Base-by-base conservation (phyloP, 129 eudicot species). In the Flaveria brownii region DNA sequence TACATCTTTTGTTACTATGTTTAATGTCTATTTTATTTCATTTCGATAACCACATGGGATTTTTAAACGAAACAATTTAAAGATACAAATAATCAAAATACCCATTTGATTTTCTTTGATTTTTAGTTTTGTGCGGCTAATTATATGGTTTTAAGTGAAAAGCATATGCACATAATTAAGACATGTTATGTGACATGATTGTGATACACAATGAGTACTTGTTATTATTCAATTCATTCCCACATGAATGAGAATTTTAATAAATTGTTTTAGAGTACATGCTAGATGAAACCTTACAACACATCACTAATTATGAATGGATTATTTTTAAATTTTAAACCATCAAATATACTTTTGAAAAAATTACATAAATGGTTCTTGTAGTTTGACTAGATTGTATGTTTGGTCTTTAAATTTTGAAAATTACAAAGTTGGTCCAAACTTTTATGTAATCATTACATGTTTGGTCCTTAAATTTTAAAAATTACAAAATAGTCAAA, bases 161-260 rank as follows among this genome's bases (percentile, higher is more conserved):
- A 72, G 65, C 77, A 72, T 36, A 36, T 72, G 73, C 50, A 68
- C 25, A 64, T 73, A 64, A 79, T 79, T 41, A 64, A 63, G 73
- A 79, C 74, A 64, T 79, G 83, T 52, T 73, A 59, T 41, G 60
- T 72, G 78, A 41, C 73, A 79, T 79, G 73, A 79, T 79, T 64
- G 67, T 79, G 78, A 55, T 79, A 50, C 78, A 63, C 83, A 64
- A 72, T 79, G 83, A 79, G 61, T 79, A 71, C 73, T 79, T 33
- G 39, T 33, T 72, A 72, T 70, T 62, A 51, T 65, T 72, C 49
- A 51, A 79, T 72, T 36, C 73, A 79, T n/a, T 71, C 73, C 51
- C 67, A 79, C 78, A 65, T 79, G 61, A 59, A 51, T 64, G 68
- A 50, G 66, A 41, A 49, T 71, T 36, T 71, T 68, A 25, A 18